Conservation (phyloP, 2,329 filamentous ascomycete species). For the Fusarium beomiforme region DNA sequence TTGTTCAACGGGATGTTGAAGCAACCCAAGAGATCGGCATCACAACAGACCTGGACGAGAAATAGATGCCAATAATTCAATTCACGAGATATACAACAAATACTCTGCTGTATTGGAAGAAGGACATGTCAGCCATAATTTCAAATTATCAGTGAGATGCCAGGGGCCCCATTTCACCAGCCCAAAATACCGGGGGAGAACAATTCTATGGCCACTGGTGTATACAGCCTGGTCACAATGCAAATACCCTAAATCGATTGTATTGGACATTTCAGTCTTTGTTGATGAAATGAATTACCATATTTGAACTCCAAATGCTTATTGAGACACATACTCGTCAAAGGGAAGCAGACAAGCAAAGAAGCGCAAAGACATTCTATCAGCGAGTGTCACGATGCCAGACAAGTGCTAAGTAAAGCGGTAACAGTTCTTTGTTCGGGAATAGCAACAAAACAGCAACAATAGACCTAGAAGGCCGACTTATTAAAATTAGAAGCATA, state of each 20-base stretch:
- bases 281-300: neutral
- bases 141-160: no score
- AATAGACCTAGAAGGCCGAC: neutral
- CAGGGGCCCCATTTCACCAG: neutral
- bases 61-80: neutral
- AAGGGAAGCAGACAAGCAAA: neutral
- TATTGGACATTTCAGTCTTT: neutral
- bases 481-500: neutral
- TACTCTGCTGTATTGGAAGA: no score
- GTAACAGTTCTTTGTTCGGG: neutral
- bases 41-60: slow-evolving; percentile 11
- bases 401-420: neutral
- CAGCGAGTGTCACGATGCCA: neutral
- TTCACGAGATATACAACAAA: neutral
- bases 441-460: neutral
- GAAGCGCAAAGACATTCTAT: neutral
- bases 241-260: neutral
- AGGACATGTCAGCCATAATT: neutral
- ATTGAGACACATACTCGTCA: neutral
- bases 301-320: neutral
- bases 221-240: neutral
- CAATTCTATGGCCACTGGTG: neutral
- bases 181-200: neutral
- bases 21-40: slow-evolving; percentile 13
- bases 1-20: slow-evolving; percentile 27